phyloP scores from a whole-genome alignment of 257 asterid genomes.

The Capsicum baccatum region DNA sequence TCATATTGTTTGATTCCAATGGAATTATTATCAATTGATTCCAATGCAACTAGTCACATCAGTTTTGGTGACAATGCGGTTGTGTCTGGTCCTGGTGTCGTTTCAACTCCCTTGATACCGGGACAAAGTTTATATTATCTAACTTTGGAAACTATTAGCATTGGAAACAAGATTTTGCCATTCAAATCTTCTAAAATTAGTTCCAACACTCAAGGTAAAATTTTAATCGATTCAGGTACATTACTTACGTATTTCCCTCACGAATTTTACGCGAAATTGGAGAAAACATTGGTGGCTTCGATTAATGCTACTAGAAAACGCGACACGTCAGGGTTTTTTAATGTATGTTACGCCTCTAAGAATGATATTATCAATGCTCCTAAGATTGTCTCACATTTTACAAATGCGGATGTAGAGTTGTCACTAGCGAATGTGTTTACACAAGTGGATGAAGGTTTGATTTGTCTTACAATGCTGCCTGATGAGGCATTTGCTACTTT shows the following conservation, averaged over 20 bases:
- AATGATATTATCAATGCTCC: no score
- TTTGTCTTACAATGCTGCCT: conserved; percentile 25
- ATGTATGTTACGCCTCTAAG: no score
- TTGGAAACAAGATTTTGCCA: not conserved
- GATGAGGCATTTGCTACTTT: not conserved
- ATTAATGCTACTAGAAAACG: not conserved
- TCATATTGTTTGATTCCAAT: no score
- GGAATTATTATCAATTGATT: no score
- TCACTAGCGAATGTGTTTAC: not conserved
- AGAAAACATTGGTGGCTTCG: not conserved
- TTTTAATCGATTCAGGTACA: conserved; percentile 37
- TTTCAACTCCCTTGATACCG: no score
- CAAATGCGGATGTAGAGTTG: no score
- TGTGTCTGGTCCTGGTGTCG: no score
- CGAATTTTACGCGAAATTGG: not conserved
- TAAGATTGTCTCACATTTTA: no score
- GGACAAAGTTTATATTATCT: conserved; percentile 33
- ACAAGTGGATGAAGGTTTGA: not conserved
- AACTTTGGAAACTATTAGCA: conserved; percentile 40
- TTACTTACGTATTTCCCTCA: not conserved
- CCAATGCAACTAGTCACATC: no score
- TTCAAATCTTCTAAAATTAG: not conserved
- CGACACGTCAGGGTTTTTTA: not conserved
- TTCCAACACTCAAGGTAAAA: not conserved
- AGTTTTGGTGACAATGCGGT: no score